A percentile compares a stretch with the other conserved stretches of the same genome.
phyloP scores from a whole-genome alignment of 1,284 basidiomycete species.

The Coriolopsis trogii region DNA sequence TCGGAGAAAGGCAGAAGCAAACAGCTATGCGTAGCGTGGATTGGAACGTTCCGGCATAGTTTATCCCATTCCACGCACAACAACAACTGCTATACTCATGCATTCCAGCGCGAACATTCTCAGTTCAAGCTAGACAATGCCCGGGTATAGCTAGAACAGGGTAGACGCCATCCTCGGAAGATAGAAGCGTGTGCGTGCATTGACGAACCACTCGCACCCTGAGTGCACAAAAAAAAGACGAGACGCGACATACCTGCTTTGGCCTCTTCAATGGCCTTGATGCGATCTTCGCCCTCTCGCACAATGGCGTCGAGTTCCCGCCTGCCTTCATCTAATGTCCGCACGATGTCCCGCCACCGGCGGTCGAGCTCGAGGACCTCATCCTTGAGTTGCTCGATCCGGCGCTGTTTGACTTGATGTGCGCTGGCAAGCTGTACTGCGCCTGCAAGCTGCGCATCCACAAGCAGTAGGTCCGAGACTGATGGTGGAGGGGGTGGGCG shows the following conservation, averaged over 20 bases:
- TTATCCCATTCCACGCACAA: no score
- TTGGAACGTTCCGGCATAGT: no score
- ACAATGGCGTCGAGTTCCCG: conserved; percentile 68
- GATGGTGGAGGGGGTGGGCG: conserved; percentile 67
- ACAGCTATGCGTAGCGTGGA: no score
- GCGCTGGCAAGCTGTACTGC: conserved; percentile 67
- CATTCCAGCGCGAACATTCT: no score
- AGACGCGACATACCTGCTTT: conserved; percentile 56
- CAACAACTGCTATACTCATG: no score
- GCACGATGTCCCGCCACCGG: conserved; percentile 66
- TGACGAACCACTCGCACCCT: no score
- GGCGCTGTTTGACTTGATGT: conserved; percentile 75
- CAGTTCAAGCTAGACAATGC: no score
- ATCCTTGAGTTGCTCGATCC: conserved; percentile 67
- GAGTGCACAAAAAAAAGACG: not conserved
- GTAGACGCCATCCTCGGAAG: no score
- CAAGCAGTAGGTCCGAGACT: conserved; percentile 57
- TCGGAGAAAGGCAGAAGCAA: no score
- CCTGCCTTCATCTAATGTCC: conserved; percentile 64
- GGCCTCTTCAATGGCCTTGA: conserved; percentile 69
- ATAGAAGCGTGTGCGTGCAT: not conserved
- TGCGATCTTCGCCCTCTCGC: conserved; percentile 69
- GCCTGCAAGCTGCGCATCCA: conserved; percentile 61
- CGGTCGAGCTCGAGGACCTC: conserved; percentile 70
- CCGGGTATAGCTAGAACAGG: no score